These are phyloP conservation scores for Aureobasidium sp. DNA, from an alignment of 2,329 filamentous ascomycete species.

Conservation along the genomic window DNA sequence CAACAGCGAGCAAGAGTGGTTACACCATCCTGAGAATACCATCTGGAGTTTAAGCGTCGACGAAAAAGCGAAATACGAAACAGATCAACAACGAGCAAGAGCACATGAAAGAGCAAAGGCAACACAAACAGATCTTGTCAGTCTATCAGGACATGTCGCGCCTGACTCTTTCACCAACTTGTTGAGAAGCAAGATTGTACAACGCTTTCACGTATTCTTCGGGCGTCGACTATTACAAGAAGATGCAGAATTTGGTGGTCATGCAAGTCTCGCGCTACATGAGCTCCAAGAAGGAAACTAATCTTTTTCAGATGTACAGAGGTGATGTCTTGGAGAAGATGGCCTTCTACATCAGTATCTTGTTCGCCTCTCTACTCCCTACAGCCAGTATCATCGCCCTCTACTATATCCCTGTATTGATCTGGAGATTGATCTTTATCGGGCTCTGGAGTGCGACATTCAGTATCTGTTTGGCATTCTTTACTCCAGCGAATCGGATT, in stretches of 20 bases:
- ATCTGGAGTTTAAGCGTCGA: constrained; percentile 18
- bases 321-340: background rate
- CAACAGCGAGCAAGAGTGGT: constrained; percentile 14
- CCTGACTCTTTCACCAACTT: constrained; percentile 4
- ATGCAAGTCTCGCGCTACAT: background rate
- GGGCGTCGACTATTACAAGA: background rate
- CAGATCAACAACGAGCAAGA: constrained; percentile 6
- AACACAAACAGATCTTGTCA: constrained; percentile 7
- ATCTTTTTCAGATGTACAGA: background rate
- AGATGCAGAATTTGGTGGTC: constrained; percentile 8
- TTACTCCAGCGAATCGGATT: constrained; percentile 21
- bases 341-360: constrained; percentile 15
- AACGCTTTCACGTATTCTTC: background rate
- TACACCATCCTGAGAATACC: constrained; percentile 20
- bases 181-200: background rate
- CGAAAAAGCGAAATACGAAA: constrained; percentile 1
- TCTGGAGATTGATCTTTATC: constrained; percentile 20
- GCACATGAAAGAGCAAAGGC: constrained; percentile 7
- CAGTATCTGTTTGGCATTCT: constrained; percentile 18
- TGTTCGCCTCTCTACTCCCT: constrained; percentile 20
- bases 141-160: background rate
- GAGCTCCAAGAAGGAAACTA: too few relatives aligned
- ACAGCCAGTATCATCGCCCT: constrained; percentile 21
- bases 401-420: constrained; percentile 19
- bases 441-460: constrained; percentile 20